Percentiles rank a stretch among this genome's conserved stretches.
These are phyloP conservation scores for Fusarium cicatricum DNA, from an alignment of 2,329 filamentous ascomycete species.

Conservation along the genomic window DNA sequence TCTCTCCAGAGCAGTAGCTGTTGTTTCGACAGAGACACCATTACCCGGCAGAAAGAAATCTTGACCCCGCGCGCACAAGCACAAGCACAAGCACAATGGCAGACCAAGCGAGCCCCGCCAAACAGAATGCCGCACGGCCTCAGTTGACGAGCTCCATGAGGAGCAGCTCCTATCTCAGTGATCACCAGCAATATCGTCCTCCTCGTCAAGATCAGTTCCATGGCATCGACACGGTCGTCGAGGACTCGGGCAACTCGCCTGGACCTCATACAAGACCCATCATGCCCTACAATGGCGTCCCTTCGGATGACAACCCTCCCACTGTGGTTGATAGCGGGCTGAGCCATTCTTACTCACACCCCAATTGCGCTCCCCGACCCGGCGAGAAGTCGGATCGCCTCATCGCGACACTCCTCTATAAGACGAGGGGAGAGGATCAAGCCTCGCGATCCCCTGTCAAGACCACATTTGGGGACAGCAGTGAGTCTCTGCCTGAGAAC, in stretches of 20 bases:
- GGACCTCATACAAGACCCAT: constrained; percentile 51
- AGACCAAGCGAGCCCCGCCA: constrained; percentile 44
- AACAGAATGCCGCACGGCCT: constrained; percentile 52
- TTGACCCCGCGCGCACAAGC: constrained; percentile 26
- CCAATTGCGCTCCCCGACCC: constrained; percentile 64
- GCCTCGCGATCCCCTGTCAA: constrained; percentile 45
- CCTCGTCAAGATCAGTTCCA: constrained; percentile 62
- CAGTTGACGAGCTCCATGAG: constrained; percentile 61
- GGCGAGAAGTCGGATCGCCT: constrained; percentile 61
- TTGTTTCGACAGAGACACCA: not conserved
- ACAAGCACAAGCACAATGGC: constrained; percentile 40
- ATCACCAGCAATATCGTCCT: constrained; percentile 70
- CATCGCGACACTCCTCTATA: constrained; percentile 72
- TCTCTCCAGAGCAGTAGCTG: not conserved
- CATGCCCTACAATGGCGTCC: constrained; percentile 66
- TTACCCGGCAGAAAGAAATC: constrained; percentile 21
- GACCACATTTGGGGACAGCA: constrained; percentile 42
- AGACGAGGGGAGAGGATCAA: constrained; percentile 49
- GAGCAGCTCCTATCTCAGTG: constrained; percentile 68
- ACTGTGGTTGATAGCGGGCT: constrained; percentile 69
- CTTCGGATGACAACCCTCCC: constrained; percentile 65
- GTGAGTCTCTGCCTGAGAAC: constrained; percentile 56
- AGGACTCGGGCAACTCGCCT: constrained; percentile 56
- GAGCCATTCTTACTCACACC: constrained; percentile 69
- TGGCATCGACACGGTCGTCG: constrained; percentile 71